phyloP scores from a whole-genome alignment of 139 green algal genomes.

The Closterium sp. region DNA sequence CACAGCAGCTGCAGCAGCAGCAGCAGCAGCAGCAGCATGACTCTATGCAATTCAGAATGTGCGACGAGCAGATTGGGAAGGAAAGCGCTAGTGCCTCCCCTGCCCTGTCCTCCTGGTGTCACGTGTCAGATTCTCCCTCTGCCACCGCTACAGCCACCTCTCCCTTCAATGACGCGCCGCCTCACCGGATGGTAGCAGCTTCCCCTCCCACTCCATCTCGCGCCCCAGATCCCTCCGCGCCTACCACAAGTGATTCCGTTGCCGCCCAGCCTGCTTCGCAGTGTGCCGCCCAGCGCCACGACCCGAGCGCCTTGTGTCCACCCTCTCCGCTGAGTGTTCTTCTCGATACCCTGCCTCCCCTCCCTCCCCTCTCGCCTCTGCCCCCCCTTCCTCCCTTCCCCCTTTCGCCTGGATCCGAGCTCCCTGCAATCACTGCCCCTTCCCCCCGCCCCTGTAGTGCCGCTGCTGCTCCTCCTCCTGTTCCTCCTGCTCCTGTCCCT shows the following conservation, averaged over 20 bases:
- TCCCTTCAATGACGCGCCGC: neutral
- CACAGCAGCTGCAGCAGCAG: neutral
- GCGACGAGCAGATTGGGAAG: neutral
- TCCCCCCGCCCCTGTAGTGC: neutral
- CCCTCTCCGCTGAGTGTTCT: neutral
- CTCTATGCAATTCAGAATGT: neutral
- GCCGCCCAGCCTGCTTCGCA: neutral
- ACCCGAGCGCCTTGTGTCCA: neutral
- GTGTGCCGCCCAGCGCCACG: neutral
- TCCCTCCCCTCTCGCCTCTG: neutral
- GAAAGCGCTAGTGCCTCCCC: neutral
- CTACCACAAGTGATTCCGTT: neutral
- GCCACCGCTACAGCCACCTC: neutral
- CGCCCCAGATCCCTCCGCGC: too few relatives aligned
- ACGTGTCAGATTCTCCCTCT: neutral
- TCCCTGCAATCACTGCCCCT: neutral
- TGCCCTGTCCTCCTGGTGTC: neutral
- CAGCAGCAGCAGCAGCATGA: neutral
- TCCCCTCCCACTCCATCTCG: neutral
- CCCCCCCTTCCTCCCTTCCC: neutral
- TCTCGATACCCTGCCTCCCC: neutral
- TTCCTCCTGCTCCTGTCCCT: too few relatives aligned
- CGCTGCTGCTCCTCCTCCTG: neutral
- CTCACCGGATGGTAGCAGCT: neutral
- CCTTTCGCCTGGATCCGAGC: neutral